Evolutionary conservation across 75 land plant genomes (phyloP).

Genomic region (Picea sitchensis): DNA sequence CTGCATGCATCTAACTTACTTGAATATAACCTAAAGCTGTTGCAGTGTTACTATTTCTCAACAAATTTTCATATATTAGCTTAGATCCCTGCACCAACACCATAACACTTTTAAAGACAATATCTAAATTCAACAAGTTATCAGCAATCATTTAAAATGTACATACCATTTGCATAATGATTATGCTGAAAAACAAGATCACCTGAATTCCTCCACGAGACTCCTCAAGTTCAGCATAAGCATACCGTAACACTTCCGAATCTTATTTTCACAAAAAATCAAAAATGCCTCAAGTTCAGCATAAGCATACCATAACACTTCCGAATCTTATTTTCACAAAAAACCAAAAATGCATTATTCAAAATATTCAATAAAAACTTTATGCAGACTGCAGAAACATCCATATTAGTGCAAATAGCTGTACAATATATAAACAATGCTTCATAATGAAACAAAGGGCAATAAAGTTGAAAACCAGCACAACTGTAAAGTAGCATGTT

Average conservation of each 20-base stretch:
- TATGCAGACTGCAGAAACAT: neutral
- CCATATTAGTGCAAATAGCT: neutral
- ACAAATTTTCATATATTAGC: constrained; percentile 79
- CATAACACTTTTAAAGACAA: neutral
- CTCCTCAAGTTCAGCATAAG: constrained; percentile 99
- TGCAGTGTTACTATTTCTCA: constrained; percentile 55
- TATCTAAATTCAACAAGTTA: neutral
- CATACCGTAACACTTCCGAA: constrained; percentile 80
- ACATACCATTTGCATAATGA: neutral
- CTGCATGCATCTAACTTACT: constrained; percentile 30
- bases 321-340: constrained; percentile 50
- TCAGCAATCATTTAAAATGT: neutral
- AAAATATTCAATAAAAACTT: neutral
- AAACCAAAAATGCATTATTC: neutral
- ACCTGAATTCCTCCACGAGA: constrained; percentile 91
- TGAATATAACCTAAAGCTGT: constrained; percentile 88
- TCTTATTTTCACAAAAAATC: constrained; percentile 33
- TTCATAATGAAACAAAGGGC: neutral
- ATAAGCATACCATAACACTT: constrained; percentile 83
- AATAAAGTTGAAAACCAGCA: neutral
- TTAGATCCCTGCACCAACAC: constrained; percentile 74
- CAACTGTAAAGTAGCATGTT: neutral
- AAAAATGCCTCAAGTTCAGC: constrained; percentile 80
- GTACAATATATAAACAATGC: neutral
- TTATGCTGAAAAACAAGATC: constrained; percentile 3